These are phyloP conservation scores for Colletotrichum karsti DNA, from an alignment of 2,329 filamentous ascomycete genomes.

Conservation along the genomic window DNA sequence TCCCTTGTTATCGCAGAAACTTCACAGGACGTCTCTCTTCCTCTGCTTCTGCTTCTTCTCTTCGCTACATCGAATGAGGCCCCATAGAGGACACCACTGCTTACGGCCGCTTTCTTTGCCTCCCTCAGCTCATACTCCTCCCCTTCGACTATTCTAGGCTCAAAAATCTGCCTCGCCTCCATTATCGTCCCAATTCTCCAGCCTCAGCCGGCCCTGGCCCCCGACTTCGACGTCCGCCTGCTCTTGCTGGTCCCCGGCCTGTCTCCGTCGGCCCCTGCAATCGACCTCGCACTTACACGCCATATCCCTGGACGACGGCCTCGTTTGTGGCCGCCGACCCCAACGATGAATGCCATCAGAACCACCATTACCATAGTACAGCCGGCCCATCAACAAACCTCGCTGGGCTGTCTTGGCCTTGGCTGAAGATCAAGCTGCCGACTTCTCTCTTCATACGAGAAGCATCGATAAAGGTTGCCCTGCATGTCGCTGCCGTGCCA, in stretches of 20 bases:
- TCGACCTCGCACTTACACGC: background rate
- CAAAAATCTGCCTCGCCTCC: background rate
- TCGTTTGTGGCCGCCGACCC: background rate
- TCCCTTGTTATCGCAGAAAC: background rate
- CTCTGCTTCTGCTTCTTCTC: background rate
- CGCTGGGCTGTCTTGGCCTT: slow-evolving; percentile 18
- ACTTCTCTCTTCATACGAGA: background rate
- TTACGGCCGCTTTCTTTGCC: background rate
- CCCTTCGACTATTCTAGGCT: background rate
- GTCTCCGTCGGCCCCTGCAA: background rate
- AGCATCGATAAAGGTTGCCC: background rate
- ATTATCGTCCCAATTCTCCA: background rate
- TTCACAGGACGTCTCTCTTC: background rate
- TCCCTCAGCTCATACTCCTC: background rate
- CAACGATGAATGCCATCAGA: background rate
- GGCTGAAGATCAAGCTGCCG: slow-evolving; percentile 3
- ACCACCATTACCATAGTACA: background rate
- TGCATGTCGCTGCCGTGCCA: background rate
- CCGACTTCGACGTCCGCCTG: background rate
- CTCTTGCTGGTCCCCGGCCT: background rate
- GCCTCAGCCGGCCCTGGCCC: background rate
- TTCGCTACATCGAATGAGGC: background rate
- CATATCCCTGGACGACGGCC: background rate
- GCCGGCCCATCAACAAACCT: slow-evolving; percentile 14
- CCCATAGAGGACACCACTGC: background rate